A percentile compares a stretch with the other conserved stretches of the same genome.
phyloP scores from a whole-genome alignment of 441 rosid species.

The Jatropha multifida region DNA sequence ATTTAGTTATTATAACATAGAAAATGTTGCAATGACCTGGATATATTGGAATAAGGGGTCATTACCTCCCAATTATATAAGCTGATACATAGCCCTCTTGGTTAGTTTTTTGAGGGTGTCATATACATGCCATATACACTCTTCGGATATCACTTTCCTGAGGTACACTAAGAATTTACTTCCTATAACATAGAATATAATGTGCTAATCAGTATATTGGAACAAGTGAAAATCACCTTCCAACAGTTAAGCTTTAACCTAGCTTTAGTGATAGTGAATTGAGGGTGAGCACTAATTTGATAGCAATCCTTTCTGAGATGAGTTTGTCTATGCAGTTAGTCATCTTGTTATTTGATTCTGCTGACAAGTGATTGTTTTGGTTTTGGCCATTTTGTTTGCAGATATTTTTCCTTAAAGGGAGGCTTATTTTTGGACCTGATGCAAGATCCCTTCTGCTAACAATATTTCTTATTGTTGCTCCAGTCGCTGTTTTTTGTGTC shows the following conservation, averaged over 20 bases:
- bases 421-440: slow-evolving; percentile 96
- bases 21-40: background rate
- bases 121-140: background rate
- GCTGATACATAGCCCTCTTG: background rate
- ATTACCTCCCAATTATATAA: background rate
- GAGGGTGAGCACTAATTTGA: background rate
- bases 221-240: too few species aligned
- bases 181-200: too few species aligned
- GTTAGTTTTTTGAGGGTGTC: background rate
- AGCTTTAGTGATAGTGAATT: background rate
- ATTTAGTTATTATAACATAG: background rate
- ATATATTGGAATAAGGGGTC: background rate
- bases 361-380: slow-evolving; percentile 11
- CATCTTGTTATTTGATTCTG: slow-evolving; percentile 3
- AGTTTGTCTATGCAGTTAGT: background rate
- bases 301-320: background rate
- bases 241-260: too few species aligned
- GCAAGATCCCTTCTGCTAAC: slow-evolving; percentile 70
- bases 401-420: slow-evolving; percentile 73
- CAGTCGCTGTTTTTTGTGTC: slow-evolving; percentile 64
- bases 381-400: slow-evolving; percentile 32
- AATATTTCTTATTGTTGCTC: slow-evolving; percentile 69
- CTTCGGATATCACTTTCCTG: too few species aligned
- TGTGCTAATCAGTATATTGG: too few species aligned
- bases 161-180: too few species aligned